Conservation (phyloP, 2,329 filamentous ascomycete genomes). For the Fusarium sp. region DNA sequence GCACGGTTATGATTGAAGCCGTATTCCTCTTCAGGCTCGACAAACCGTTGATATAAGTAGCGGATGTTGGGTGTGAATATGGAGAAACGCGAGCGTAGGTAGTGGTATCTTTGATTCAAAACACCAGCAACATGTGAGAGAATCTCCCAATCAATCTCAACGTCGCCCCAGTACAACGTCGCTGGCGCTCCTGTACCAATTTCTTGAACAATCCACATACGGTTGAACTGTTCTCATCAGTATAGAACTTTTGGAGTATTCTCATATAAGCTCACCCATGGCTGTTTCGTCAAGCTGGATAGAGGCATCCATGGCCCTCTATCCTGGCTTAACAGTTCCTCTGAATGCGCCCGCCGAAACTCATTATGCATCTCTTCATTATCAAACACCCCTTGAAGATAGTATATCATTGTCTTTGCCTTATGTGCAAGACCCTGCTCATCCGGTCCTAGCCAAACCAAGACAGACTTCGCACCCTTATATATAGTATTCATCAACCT, state of each 20-base stretch:
- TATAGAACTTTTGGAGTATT: neutral
- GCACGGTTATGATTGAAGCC: conserved; percentile 51
- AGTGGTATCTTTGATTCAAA: conserved; percentile 53
- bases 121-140: conserved; percentile 51
- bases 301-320: conserved; percentile 51
- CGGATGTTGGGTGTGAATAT: conserved; percentile 53
- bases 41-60: conserved; percentile 52
- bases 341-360: conserved; percentile 51
- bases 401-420: conserved; percentile 49
- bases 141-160: conserved; percentile 52
- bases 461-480: conserved; percentile 50
- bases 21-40: conserved; percentile 50
- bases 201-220: conserved; percentile 57
- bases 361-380: conserved; percentile 50
- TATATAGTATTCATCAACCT: conserved; percentile 57
- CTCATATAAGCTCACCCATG: conserved; percentile 50
- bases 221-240: conserved; percentile 50
- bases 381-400: conserved; percentile 49
- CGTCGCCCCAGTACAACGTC: conserved; percentile 54
- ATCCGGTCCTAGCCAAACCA: conserved; percentile 56
- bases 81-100: conserved; percentile 49
- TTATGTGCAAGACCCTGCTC: conserved; percentile 46
- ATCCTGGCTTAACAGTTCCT: conserved; percentile 49
- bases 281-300: conserved; percentile 50
- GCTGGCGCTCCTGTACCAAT: conserved; percentile 54